Evolutionary conservation across 2,329 filamentous ascomycete species (phyloP).

Genomic region (Colletotrichum paranaense): DNA sequence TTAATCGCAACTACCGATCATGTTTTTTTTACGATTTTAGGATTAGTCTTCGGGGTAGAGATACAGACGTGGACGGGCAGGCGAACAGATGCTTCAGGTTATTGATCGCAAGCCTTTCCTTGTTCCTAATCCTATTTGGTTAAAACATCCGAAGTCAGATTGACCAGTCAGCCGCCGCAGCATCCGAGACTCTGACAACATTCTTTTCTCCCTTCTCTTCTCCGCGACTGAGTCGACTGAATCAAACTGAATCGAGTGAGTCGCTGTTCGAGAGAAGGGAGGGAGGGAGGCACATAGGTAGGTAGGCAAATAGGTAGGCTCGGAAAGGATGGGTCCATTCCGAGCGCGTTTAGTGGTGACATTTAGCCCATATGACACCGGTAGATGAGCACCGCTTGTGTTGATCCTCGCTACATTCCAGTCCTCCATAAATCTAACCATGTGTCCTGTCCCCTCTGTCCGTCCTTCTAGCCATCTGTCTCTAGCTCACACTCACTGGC

Average conservation of each 20-base stretch:
- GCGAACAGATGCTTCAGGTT: neutral
- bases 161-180: neutral
- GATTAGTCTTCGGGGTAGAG: slow-evolving; percentile 4
- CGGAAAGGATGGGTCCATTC: neutral
- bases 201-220: neutral
- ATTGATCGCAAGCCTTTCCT: slow-evolving; percentile 1
- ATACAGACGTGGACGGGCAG: neutral
- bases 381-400: neutral
- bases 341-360: neutral
- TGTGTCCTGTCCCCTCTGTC: neutral
- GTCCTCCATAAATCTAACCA: neutral
- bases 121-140: neutral
- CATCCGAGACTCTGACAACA: neutral
- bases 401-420: neutral
- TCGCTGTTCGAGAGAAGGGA: neutral
- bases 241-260: neutral
- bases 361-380: neutral
- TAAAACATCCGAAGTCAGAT: neutral
- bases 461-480: neutral
- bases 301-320: neutral
- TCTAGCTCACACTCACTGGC: neutral
- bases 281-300: neutral
- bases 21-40: slow-evolving; percentile 4
- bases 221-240: neutral
- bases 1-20: neutral